A percentile compares a stretch with the other conserved stretches of the same genome.
These are phyloP conservation scores for Yamadazyma laniorum DNA, from an alignment of 805 yeast species.

Conservation along the genomic window DNA sequence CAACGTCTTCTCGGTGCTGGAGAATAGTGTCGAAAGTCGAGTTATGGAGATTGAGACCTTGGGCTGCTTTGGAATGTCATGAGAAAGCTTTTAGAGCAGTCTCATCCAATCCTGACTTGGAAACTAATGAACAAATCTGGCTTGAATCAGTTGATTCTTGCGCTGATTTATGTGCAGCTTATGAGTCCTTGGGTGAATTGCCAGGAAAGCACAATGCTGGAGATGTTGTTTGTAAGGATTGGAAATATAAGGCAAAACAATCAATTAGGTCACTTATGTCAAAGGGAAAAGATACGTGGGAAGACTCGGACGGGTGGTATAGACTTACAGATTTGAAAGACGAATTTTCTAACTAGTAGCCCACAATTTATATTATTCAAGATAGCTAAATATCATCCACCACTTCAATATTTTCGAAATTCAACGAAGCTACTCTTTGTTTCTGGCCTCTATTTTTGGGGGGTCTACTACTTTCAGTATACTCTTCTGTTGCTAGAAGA, in stretches of 20 bases:
- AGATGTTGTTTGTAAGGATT: constrained; percentile 84
- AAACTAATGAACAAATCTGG: constrained; percentile 63
- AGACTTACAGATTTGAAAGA: constrained; percentile 52
- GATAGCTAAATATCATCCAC: constrained; percentile 18
- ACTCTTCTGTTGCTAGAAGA: constrained; percentile 2
- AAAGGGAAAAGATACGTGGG: constrained; percentile 79
- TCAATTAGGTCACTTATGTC: constrained; percentile 73
- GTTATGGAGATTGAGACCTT: constrained; percentile 81
- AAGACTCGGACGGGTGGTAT: constrained; percentile 75
- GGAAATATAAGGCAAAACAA: constrained; percentile 82
- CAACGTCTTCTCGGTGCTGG: constrained; percentile 72
- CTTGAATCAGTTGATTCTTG: constrained; percentile 77
- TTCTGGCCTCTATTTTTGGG: not conserved
- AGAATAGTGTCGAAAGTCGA: constrained; percentile 81
- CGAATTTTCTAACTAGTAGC: constrained; percentile 1
- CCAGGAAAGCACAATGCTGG: constrained; percentile 79
- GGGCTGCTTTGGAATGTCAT: constrained; percentile 82
- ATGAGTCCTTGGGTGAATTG: constrained; percentile 80
- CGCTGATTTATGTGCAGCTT: constrained; percentile 77
- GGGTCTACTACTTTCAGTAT: not conserved
- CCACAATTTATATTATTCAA: not conserved
- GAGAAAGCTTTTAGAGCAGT: constrained; percentile 84
- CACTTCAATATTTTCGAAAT: constrained; percentile 22
- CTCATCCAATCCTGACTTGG: constrained; percentile 62
- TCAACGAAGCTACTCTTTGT: constrained; percentile 22